A percentile compares a stretch with the other conserved stretches of the same genome.
phyloP scores from a whole-genome alignment of 805 yeast genomes.

The Tetrapisispora namnaoensis region DNA sequence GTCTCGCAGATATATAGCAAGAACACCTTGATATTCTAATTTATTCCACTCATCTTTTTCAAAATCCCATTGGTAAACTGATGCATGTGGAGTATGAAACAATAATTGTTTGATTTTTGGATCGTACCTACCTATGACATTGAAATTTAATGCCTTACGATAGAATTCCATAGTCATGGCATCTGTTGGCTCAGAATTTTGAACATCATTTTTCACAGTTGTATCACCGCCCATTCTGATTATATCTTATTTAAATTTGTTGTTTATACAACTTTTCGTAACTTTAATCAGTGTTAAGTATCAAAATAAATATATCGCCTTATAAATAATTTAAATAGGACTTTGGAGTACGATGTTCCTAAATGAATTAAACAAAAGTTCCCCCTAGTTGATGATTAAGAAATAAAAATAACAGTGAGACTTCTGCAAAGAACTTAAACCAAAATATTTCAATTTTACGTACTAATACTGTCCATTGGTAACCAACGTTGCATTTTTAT shows the following conservation, averaged over 20 bases:
- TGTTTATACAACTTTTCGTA: too few relatives aligned
- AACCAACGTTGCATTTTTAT: too few relatives aligned
- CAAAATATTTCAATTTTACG: too few relatives aligned
- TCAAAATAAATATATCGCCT: too few relatives aligned
- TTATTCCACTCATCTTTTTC: constrained; percentile 58
- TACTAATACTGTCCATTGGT: too few relatives aligned
- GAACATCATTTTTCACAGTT: not conserved
- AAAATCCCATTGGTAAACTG: constrained; percentile 53
- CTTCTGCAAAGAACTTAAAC: too few relatives aligned
- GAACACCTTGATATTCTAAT: constrained; percentile 58
- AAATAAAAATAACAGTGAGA: too few relatives aligned
- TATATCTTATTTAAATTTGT: not conserved
- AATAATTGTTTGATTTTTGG: constrained; percentile 58
- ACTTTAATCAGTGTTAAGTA: too few relatives aligned
- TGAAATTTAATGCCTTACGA: constrained; percentile 59
- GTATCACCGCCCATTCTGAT: not conserved
- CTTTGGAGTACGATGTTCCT: too few relatives aligned
- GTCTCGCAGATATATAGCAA: constrained; percentile 54
- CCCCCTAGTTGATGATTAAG: too few relatives aligned
- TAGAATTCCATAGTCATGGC: constrained; percentile 40
- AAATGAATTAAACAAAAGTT: too few relatives aligned
- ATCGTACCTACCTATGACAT: constrained; percentile 70
- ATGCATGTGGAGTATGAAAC: constrained; percentile 63
- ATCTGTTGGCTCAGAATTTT: not conserved
- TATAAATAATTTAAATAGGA: too few relatives aligned